Conservation (phyloP, 192 early-diverging fungal species). For the Coemansia sp. region DNA sequence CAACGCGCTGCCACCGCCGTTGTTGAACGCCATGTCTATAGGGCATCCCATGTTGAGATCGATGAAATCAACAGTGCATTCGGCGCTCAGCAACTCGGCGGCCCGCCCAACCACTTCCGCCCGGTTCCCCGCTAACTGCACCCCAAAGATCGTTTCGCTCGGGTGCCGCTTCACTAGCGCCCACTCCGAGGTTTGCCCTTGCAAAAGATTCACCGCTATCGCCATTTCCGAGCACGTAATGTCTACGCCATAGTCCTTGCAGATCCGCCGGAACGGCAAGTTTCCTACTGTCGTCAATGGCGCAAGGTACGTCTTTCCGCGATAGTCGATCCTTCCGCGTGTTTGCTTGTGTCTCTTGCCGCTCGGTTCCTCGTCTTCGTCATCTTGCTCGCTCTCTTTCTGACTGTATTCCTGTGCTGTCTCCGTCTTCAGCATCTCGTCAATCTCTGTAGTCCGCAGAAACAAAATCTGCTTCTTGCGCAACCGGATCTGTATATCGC, state of each 20-base stretch:
- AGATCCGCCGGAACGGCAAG: slow-evolving; percentile 93
- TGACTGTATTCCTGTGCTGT: not conserved
- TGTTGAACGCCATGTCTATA: slow-evolving; percentile 81
- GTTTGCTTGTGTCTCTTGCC: slow-evolving; percentile 16
- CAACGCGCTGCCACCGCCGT: slow-evolving; percentile 85
- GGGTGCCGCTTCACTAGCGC: slow-evolving; percentile 81
- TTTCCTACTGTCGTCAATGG: slow-evolving; percentile 98
- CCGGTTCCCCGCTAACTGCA: slow-evolving; percentile 80
- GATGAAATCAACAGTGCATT: slow-evolving; percentile 85
- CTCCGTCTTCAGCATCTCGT: slow-evolving; percentile 29
- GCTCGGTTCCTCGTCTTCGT: slow-evolving; percentile 13
- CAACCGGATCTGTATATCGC: slow-evolving; percentile 32
- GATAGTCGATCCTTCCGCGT: slow-evolving; percentile 63
- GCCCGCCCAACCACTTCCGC: slow-evolving; percentile 61
- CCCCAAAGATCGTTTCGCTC: slow-evolving; percentile 90
- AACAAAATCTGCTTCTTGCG: slow-evolving; percentile 49
- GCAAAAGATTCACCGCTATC: slow-evolving; percentile 65
- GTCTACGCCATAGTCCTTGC: slow-evolving; percentile 92
- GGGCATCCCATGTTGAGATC: slow-evolving; percentile 98
- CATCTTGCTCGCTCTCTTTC: not conserved
- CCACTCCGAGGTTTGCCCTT: slow-evolving; percentile 77
- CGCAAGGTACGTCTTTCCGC: slow-evolving; percentile 89
- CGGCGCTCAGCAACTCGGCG: slow-evolving; percentile 69
- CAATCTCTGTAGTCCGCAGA: slow-evolving; percentile 43
- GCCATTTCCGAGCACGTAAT: slow-evolving; percentile 99